Evolutionary conservation across 31 red algal species (phyloP), one percentile per base, ranked within the genome.

Genomic region (Asparagopsis taxiformis): DNA sequence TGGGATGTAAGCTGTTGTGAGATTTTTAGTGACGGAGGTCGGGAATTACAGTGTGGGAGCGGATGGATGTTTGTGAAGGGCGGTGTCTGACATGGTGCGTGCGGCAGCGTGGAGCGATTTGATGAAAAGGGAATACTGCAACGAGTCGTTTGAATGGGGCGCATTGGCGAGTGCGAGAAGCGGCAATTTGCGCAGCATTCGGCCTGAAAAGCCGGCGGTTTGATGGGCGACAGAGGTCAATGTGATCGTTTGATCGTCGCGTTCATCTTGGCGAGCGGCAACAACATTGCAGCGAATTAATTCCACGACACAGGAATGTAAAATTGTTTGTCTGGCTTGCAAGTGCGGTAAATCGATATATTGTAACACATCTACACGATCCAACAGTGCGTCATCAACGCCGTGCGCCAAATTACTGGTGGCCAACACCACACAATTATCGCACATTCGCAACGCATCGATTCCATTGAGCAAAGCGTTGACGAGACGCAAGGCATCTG

Each of bases 401-500:
- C 57, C 49, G 34, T 59, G 39, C 26, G 60, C 33, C 19, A 90
- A 55, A 31, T 90, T 90, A 46, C 54, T 73, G 17, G 86, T 90
- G 21, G 52, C 58, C 4, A 90, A 23, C 25, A 79, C 52, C 21
- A 90, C 52, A 1, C 72, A 55, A 58, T 90, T 90, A 2, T 67
- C 59, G 11, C 43, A 58, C 52, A 26, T 24, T 9, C 66, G 31
- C 24, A 72, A 17, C 3, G 23, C 19, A 44, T 90, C 86, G 9
- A 90, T 61, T 3, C 77, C 48, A 24, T 59, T 65, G 44, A 90
- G 58, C 77, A 90, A 62, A n/a, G 76, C 55, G 52, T 90, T 90
- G 31, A 90, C 86, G n/a, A 90, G 76, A 23, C 86, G 76, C 11
- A 90, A 30, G 16, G 76, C 86, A 39, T 90, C 86, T 17, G 53